A percentile compares a stretch with the other conserved stretches of the same genome.
phyloP scores from a whole-genome alignment of 495 filamentous ascomycete genomes.

The Penicillium desertorum region DNA sequence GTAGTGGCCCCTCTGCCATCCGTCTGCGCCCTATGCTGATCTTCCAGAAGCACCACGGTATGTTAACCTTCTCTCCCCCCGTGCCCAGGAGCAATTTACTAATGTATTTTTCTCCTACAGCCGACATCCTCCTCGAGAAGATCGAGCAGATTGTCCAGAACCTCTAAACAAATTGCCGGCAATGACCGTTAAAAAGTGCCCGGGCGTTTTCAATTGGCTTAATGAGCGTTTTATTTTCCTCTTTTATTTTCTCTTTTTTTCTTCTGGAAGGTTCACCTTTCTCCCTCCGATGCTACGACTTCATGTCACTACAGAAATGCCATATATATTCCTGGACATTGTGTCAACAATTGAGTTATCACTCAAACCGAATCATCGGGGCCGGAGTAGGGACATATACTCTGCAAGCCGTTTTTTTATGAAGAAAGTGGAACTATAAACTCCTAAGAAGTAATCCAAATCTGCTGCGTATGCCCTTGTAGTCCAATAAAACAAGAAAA shows the following conservation, averaged over 20 bases:
- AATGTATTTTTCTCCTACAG: conserved; percentile 23
- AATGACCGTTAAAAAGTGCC: conserved; percentile 13
- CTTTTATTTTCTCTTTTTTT: not conserved
- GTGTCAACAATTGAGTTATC: conserved; percentile 18
- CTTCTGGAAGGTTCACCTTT: not conserved
- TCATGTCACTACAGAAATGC: conserved; percentile 23
- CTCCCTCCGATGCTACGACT: conserved; percentile 21
- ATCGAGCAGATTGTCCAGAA: conserved; percentile 75
- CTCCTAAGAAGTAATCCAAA: conserved; percentile 9
- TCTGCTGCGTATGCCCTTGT: conserved; percentile 15
- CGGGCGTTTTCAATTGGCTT: conserved; percentile 21
- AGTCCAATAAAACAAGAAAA: conserved; percentile 18
- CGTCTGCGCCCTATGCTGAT: conserved; percentile 92
- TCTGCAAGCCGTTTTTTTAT: not conserved
- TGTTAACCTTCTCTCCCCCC: conserved; percentile 1
- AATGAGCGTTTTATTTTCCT: conserved; percentile 27
- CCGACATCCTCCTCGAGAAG: conserved; percentile 62
- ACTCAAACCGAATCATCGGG: conserved; percentile 6
- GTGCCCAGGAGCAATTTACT: not conserved
- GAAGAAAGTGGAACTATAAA: not conserved
- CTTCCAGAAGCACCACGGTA: conserved; percentile 86
- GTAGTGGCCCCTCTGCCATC: conserved; percentile 76
- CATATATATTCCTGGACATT: conserved; percentile 28
- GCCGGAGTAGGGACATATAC: not conserved
- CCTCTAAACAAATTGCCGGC: conserved; percentile 39